These are phyloP conservation scores for Debaryomycetaceae sp. DNA, from an alignment of 1,139 yeast species.

Conservation along the genomic window DNA sequence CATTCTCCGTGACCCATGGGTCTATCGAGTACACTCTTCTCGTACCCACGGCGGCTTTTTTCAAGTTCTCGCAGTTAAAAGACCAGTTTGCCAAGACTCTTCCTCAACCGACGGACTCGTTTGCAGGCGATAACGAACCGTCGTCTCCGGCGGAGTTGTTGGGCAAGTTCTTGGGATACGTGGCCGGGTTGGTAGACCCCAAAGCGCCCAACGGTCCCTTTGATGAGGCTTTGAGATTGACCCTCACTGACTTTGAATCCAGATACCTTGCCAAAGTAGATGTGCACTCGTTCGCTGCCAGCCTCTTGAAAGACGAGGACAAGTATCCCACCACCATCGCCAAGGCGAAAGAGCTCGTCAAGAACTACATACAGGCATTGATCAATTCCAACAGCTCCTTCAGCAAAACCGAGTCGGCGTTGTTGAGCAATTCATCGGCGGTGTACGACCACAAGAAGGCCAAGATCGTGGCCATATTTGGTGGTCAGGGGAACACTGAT, in stretches of 20 bases:
- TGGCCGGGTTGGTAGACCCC: slow-evolving; percentile 54
- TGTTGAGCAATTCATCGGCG: slow-evolving; percentile 38
- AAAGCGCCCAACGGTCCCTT: slow-evolving; percentile 46
- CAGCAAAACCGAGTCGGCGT: slow-evolving; percentile 40
- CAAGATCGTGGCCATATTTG: slow-evolving; percentile 77
- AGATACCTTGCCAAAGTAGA: slow-evolving; percentile 70
- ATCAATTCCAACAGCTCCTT: slow-evolving; percentile 38
- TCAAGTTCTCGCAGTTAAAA: slow-evolving; percentile 80
- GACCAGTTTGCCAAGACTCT: slow-evolving; percentile 77
- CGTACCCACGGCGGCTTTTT: slow-evolving; percentile 78
- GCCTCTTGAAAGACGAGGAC: slow-evolving; percentile 47
- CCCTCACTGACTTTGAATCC: slow-evolving; percentile 78
- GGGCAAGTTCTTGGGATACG: slow-evolving; percentile 79
- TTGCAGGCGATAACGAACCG: slow-evolving; percentile 86
- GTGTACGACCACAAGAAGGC: slow-evolving; percentile 26
- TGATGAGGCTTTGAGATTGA: slow-evolving; percentile 63
- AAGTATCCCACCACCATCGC: slow-evolving; percentile 59
- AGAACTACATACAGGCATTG: slow-evolving; percentile 66
- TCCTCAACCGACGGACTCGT: slow-evolving; percentile 80
- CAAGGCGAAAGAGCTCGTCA: slow-evolving; percentile 71
- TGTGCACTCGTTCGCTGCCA: slow-evolving; percentile 85
- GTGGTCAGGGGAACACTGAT: slow-evolving; percentile 99
- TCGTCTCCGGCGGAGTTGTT: slow-evolving; percentile 82
- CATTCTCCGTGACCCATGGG: slow-evolving; percentile 81
- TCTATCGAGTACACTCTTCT: slow-evolving; percentile 81